These are phyloP conservation scores for Erucastrum elatum DNA, from an alignment of 345 rosid genomes.

Conservation along the genomic window DNA sequence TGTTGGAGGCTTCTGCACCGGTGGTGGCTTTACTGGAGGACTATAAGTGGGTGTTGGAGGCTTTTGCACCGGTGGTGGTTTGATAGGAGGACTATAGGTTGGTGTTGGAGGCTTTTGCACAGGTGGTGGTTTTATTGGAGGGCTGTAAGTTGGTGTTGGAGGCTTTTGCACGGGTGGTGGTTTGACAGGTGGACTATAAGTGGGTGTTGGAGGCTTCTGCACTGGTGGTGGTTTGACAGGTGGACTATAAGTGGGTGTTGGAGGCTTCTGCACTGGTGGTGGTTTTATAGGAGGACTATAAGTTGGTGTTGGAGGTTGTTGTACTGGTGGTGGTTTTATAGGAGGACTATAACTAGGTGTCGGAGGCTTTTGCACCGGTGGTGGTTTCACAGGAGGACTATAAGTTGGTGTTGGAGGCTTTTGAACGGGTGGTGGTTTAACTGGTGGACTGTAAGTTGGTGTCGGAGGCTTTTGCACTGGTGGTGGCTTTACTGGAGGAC, in stretches of 20 bases:
- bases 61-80: not conserved
- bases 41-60: conserved; percentile 11
- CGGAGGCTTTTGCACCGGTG: conserved; percentile 2
- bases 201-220: conserved; percentile 20
- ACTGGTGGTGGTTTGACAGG: not conserved
- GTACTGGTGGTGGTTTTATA: not conserved
- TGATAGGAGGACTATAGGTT: not conserved
- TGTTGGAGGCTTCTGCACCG: not conserved
- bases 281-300: conserved; percentile 2
- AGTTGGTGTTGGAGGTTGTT: conserved; percentile 16
- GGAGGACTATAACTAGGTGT: conserved; percentile 30
- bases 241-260: not conserved
- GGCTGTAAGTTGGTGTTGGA: not conserved
- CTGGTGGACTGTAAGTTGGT: not conserved
- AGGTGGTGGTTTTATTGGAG: not conserved
- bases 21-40: conserved; percentile 7
- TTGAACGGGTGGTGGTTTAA: not conserved
- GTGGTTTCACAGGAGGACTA: not conserved
- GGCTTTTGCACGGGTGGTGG: conserved; percentile 16
- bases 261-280: conserved; percentile 8
- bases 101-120: not conserved
- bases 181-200: not conserved
- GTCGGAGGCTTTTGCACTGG: not conserved
- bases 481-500: not conserved
- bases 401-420: conserved; percentile 14